Evolutionary conservation across 2,329 filamentous ascomycete species (phyloP).

Genomic region (Colletotrichum tabaci): DNA sequence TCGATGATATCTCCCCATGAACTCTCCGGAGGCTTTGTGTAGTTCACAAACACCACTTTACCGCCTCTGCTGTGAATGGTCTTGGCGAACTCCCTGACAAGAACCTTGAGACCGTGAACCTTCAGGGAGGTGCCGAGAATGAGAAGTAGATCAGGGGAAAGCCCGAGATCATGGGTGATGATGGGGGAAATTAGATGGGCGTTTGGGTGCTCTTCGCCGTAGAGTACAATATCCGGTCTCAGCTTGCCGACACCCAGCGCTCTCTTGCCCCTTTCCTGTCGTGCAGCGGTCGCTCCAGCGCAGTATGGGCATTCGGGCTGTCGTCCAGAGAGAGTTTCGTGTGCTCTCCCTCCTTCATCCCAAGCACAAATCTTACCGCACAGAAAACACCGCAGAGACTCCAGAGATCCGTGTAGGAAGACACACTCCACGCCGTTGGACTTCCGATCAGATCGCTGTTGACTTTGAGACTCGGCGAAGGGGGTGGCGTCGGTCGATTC

Average conservation of each 20-base stretch:
- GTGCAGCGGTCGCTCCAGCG: conserved; percentile 71
- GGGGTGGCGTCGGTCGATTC: not conserved
- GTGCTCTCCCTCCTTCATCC: conserved; percentile 70
- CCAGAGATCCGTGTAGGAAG: conserved; percentile 80
- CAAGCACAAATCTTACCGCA: conserved; percentile 72
- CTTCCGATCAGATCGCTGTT: conserved; percentile 21
- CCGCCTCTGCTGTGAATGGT: conserved; percentile 78
- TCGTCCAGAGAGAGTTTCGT: conserved; percentile 72
- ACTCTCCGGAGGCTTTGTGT: conserved; percentile 80
- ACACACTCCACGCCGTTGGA: conserved; percentile 72
- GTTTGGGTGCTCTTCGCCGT: conserved; percentile 80
- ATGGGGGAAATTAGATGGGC: conserved; percentile 78
- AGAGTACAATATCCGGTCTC: conserved; percentile 80
- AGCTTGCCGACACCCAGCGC: conserved; percentile 78
- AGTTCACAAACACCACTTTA: conserved; percentile 81
- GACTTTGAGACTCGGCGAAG: not conserved
- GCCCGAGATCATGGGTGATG: conserved; percentile 75
- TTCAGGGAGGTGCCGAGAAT: conserved; percentile 80
- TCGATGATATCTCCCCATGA: conserved; percentile 81
- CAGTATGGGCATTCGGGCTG: conserved; percentile 79
- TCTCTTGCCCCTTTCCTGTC: conserved; percentile 76
- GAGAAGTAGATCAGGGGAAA: conserved; percentile 77
- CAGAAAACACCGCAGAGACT: conserved; percentile 74
- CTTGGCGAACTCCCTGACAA: conserved; percentile 80
- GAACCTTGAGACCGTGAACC: conserved; percentile 79